A percentile compares a stretch with the other conserved stretches of the same genome.
Conservation (phyloP, 176 grass and related monocot species). For the Lolium perenne region DNA sequence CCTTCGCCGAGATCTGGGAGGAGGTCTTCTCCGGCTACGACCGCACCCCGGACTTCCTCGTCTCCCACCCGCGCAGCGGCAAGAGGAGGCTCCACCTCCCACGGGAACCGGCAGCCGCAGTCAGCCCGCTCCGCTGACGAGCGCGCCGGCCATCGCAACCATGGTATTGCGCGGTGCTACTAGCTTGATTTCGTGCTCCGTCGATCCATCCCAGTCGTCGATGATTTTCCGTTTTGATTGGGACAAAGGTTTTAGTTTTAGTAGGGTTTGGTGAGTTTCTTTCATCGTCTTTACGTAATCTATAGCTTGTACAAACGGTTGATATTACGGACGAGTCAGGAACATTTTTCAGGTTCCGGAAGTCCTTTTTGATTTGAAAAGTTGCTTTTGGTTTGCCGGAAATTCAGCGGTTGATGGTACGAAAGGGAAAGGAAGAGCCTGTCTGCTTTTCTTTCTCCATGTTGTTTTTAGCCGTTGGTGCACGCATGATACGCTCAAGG, state of each 20-base stretch:
- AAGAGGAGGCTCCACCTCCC: not conserved
- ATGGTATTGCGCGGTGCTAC: not conserved
- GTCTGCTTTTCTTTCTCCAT: not conserved
- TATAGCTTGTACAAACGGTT: constrained; percentile 8
- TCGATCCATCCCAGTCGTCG: not conserved
- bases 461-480: constrained; percentile 29
- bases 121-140: not conserved
- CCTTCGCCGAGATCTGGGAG: constrained; percentile 90
- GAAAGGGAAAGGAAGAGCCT: not conserved
- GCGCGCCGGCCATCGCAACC: not conserved
- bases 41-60: constrained; percentile 49
- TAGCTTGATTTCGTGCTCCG: constrained; percentile 14
- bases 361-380: constrained; percentile 20
- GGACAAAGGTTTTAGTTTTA: constrained; percentile 1
- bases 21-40: constrained; percentile 71
- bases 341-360: constrained; percentile 5
- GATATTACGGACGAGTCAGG: not conserved
- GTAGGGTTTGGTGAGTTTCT: constrained; percentile 18
- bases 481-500: not conserved
- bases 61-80: not conserved
- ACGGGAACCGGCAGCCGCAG: not conserved
- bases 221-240: not conserved
- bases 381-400: not conserved
- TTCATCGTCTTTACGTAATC: not conserved
- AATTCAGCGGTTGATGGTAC: not conserved